Base-by-base conservation (phyloP, 2,329 filamentous ascomycete genomes). In the Penicillium sp. region DNA sequence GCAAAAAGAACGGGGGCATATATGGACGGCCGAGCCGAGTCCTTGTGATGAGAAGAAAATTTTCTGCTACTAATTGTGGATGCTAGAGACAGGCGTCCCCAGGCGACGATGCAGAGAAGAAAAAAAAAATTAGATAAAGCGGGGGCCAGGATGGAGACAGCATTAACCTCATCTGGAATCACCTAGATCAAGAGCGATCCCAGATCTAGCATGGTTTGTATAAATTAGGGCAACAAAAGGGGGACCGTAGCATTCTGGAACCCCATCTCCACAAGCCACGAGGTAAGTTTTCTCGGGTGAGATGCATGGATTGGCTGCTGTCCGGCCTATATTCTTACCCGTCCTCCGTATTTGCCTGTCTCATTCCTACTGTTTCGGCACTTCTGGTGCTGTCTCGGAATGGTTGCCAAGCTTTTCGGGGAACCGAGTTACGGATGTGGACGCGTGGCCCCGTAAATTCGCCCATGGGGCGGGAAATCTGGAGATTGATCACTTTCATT, bases 201-300 rank as follows among this genome's bases (percentile, higher is more conserved):
- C 23, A 50, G 33, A 55, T 53, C 14, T 4, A 54, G 51, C 21
- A 42, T 56, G 46, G 54, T 33, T 13, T 21, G 23, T 37, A 52
- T 19, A 6, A 23, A 16, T 33, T 26, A 19, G 21, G 50, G 50
- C n/a, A 31, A n/a, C 8, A 13, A 52, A 44, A 25, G 21, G 26
- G 43, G 37, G 19, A 48, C 42, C 23, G 52, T 58, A 60, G 39
- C 45, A 52, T 58, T 62, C 53, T 58, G 47, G 60, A 54, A 57
- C 25, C 46, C 46, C 5, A 48, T 43, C 42, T 50, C 53, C 47
- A 42, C 25, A 39, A 35, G 48, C 57, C 53, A 58, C 54, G 35
- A 53, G 49, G 45, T 29, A 21, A 29, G 33, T 25, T 49, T 27
- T 31, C 19, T 37, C 33, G 29, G 42, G 46, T 25, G 43, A 53